A percentile compares a stretch with the other conserved stretches of the same genome.
Conservation (phyloP, 2,329 filamentous ascomycete genomes). For the Scopulariopsis brevicaulis region DNA sequence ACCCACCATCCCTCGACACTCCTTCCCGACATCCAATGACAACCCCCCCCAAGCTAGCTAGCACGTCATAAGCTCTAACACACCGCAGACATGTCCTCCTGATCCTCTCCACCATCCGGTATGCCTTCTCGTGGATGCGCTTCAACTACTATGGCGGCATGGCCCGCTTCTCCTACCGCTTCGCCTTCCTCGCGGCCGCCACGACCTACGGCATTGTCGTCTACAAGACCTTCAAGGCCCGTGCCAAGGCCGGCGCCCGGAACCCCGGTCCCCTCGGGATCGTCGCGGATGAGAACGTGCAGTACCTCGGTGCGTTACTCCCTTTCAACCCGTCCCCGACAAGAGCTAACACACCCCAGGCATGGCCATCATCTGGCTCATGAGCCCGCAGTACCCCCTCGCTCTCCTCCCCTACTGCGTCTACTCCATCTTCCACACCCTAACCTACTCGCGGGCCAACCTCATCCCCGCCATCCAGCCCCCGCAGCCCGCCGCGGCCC, state of each 20-base stretch:
- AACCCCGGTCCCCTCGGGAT: conserved; percentile 50
- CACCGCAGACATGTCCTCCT: conserved; percentile 66
- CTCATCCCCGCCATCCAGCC: conserved; percentile 79
- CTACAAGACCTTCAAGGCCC: conserved; percentile 90
- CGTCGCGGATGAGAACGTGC: conserved; percentile 86
- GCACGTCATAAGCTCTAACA: neutral
- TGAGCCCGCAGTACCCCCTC: conserved; percentile 77
- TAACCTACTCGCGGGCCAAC: conserved; percentile 90
- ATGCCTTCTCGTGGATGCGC: conserved; percentile 73
- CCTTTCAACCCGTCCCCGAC: too few relatives aligned
- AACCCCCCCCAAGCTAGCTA: too few relatives aligned
- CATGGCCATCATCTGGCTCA: conserved; percentile 92
- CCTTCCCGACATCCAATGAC: neutral
- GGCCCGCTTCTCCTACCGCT: conserved; percentile 78
- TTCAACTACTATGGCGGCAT: conserved; percentile 75
- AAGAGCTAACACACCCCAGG: neutral
- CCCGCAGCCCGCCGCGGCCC: conserved; percentile 38
- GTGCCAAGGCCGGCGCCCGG: conserved; percentile 60
- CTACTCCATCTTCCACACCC: conserved; percentile 97
- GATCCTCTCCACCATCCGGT: conserved; percentile 72
- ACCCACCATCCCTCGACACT: neutral
- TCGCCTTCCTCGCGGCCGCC: conserved; percentile 80
- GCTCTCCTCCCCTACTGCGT: conserved; percentile 90
- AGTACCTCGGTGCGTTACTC: conserved; percentile 74
- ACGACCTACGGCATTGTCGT: conserved; percentile 96